Conservation (phyloP, 129 eudicot genomes). For the Lonicera japonica region DNA sequence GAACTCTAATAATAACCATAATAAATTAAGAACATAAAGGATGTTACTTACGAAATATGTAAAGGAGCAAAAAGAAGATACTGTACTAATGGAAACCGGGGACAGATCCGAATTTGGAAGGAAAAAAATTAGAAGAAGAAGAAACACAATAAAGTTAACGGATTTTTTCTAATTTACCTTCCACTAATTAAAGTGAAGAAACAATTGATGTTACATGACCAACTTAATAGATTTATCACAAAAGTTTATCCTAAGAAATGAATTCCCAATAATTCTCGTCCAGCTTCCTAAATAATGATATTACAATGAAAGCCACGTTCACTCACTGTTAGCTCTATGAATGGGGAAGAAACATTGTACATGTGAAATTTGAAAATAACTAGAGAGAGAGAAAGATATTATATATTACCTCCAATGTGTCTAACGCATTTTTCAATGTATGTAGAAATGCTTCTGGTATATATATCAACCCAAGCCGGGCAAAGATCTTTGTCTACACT, state of each 20-base stretch:
- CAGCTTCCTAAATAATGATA: conserved; percentile 11
- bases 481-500: conserved; percentile 2
- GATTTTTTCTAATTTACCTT: background rate
- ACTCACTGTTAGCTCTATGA: conserved; percentile 17
- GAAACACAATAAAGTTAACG: too few relatives aligned
- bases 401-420: conserved; percentile 18
- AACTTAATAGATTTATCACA: conserved; percentile 3
- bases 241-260: conserved; percentile 2
- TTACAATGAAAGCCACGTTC: conserved; percentile 16
- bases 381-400: background rate
- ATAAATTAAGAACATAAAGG: background rate
- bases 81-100: too few relatives aligned
- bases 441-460: conserved; percentile 4
- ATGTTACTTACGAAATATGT: too few relatives aligned
- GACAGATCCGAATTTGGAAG: too few relatives aligned
- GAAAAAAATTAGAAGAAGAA: too few relatives aligned
- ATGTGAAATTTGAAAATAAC: background rate
- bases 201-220: conserved; percentile 15
- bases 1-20: too few relatives aligned
- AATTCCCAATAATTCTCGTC: conserved; percentile 16
- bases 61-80: too few relatives aligned
- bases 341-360: conserved; percentile 19
- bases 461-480: conserved; percentile 24
- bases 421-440: background rate
- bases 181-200: conserved; percentile 18